Percentiles rank a stretch among this genome's conserved stretches.
Conservation (phyloP, 768 basidiomycete genomes). For the Mycena galericulata region DNA sequence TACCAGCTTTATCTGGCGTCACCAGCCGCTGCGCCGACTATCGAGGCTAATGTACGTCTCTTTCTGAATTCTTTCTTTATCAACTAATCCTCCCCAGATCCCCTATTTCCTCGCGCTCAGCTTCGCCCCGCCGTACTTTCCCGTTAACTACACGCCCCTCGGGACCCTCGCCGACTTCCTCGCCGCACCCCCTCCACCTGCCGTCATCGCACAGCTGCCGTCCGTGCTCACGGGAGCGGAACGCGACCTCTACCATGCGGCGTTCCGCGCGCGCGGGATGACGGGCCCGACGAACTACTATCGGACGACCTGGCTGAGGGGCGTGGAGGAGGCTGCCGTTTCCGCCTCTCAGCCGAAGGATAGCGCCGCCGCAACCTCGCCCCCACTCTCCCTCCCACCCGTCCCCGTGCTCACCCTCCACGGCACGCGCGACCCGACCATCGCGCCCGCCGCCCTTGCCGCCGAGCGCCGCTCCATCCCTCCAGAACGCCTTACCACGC, state of each 20-base stretch:
- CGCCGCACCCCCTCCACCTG: conserved; percentile 23
- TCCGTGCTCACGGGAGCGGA: conserved; percentile 16
- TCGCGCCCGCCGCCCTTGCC: conserved; percentile 53
- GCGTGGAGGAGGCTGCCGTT: conserved; percentile 59
- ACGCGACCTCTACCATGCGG: conserved; percentile 15
- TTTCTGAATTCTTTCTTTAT: background rate
- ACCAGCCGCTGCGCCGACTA: conserved; percentile 60
- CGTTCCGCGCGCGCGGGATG: conserved; percentile 64
- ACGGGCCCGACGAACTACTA: conserved; percentile 84
- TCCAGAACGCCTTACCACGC: conserved; percentile 53
- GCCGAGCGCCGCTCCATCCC: conserved; percentile 64
- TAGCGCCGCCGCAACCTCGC: background rate
- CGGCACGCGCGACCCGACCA: conserved; percentile 67
- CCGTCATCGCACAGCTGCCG: conserved; percentile 1
- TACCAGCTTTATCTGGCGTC: conserved; percentile 79
- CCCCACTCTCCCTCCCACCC: conserved; percentile 52
- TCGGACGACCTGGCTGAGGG: conserved; percentile 68
- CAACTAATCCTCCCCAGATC: conserved; percentile 45
- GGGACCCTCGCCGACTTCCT: conserved; percentile 5
- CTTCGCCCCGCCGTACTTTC: conserved; percentile 32
- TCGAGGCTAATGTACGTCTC: conserved; percentile 66
- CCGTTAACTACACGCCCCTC: conserved; percentile 8
- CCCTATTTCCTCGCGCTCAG: conserved; percentile 49
- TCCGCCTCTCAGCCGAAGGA: background rate
- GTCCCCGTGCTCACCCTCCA: conserved; percentile 73